A percentile compares a stretch with the other conserved stretches of the same genome.
These are phyloP conservation scores for Aspergillus ustus DNA, from an alignment of 2,329 filamentous ascomycete species.

Conservation along the genomic window DNA sequence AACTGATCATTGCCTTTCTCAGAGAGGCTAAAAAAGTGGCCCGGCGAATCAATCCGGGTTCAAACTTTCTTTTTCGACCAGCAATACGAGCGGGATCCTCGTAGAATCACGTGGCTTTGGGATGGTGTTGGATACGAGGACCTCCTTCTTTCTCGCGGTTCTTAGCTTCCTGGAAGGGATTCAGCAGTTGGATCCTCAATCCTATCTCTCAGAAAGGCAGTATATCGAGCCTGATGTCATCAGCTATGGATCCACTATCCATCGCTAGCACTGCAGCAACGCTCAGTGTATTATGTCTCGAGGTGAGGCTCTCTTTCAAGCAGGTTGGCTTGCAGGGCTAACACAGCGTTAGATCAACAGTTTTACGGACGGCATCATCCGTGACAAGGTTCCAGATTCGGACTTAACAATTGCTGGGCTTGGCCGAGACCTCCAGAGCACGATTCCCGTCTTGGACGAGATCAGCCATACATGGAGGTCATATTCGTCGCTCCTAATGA, in stretches of 20 bases:
- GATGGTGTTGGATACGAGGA: neutral
- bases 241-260: constrained; percentile 1
- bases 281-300: neutral
- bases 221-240: neutral
- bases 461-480: neutral
- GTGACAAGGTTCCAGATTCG: constrained; percentile 4
- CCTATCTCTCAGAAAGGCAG: neutral
- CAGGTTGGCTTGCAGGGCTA: neutral
- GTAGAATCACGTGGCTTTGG: neutral
- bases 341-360: neutral
- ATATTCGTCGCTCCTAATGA: constrained; percentile 1
- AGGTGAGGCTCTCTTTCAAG: neutral
- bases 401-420: neutral
- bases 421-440: neutral
- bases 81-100: neutral
- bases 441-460: constrained; percentile 1
- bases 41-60: neutral
- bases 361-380: neutral
- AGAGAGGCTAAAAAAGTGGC: neutral
- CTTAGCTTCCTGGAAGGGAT: neutral
- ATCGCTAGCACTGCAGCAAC: neutral
- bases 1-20: neutral
- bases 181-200: neutral
- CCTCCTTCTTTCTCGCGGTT: neutral
- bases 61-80: neutral